These are phyloP conservation scores for Penicillium crystallinum DNA, from an alignment of 495 filamentous ascomycete species.

Conservation along the genomic window DNA sequence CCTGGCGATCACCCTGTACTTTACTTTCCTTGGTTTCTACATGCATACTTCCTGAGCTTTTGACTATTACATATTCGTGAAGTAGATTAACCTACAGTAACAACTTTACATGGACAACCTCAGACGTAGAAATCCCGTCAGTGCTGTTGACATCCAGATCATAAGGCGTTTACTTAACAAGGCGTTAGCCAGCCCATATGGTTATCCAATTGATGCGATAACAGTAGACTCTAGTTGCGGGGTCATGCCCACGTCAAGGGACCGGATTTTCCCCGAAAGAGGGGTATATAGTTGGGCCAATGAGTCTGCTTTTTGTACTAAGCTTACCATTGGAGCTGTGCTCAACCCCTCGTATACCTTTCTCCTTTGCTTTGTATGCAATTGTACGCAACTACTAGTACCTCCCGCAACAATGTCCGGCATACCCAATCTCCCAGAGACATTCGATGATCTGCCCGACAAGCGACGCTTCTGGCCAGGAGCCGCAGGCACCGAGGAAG, in stretches of 20 bases:
- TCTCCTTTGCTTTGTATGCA: too few relatives aligned
- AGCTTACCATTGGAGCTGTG: neutral
- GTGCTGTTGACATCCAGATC: too few relatives aligned
- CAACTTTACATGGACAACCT: neutral
- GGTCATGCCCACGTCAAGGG: slow-evolving; percentile 2
- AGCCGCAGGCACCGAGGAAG: slow-evolving; percentile 37
- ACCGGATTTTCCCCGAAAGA: slow-evolving; percentile 2
- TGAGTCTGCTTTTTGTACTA: neutral
- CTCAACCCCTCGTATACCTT: too few relatives aligned
- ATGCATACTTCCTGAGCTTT: slow-evolving; percentile 1
- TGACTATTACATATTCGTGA: neutral
- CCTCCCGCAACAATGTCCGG: slow-evolving; percentile 19
- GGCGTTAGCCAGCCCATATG: too few relatives aligned
- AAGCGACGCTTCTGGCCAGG: slow-evolving; percentile 47
- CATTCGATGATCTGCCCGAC: slow-evolving; percentile 46
- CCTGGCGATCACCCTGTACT: slow-evolving; percentile 40
- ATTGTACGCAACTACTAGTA: neutral
- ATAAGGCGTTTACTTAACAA: too few relatives aligned
- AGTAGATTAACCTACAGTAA: neutral
- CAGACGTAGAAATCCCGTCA: too few relatives aligned
- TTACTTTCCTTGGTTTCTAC: slow-evolving; percentile 3
- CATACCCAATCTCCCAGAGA: slow-evolving; percentile 28
- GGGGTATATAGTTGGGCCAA: neutral
- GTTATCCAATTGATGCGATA: too few relatives aligned
- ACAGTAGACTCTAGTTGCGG: neutral